A percentile compares a stretch with the other conserved stretches of the same genome.
These are phyloP conservation scores for Pyrus hybrid DNA, from an alignment of 331 rosid genomes.

Conservation along the genomic window DNA sequence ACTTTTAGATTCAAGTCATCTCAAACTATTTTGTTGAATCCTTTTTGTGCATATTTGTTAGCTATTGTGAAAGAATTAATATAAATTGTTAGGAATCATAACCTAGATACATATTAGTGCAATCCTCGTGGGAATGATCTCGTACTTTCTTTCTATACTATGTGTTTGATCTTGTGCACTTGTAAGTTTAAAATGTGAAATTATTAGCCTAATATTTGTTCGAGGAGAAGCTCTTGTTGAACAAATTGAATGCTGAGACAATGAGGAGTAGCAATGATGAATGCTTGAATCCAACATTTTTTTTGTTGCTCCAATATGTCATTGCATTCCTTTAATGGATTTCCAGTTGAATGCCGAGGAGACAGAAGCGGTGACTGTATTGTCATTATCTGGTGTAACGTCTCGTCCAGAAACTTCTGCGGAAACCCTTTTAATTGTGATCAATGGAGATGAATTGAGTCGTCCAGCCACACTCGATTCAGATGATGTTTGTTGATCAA, in stretches of 20 bases:
- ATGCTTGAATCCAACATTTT: slow-evolving; percentile 52
- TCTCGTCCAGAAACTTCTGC: slow-evolving; percentile 1
- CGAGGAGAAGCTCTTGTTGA: slow-evolving; percentile 40
- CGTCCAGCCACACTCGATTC: slow-evolving; percentile 26
- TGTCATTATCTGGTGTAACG: slow-evolving; percentile 29
- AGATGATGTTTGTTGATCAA: slow-evolving; percentile 42
- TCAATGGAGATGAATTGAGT: too few relatives aligned
- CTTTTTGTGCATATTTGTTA: too few relatives aligned
- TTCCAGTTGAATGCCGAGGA: slow-evolving; percentile 29
- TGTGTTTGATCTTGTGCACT: too few relatives aligned
- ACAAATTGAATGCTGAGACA: slow-evolving; percentile 59
- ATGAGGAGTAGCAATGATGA: slow-evolving; percentile 60
- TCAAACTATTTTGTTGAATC: too few relatives aligned
- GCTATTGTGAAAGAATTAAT: too few relatives aligned
- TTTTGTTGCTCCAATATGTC: slow-evolving; percentile 31
- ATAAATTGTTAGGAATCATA: too few relatives aligned
- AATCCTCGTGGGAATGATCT: too few relatives aligned
- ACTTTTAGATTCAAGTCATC: too few relatives aligned
- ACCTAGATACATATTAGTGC: too few relatives aligned
- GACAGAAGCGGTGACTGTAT: slow-evolving; percentile 18
- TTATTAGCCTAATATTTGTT: background rate
- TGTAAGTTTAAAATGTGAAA: too few relatives aligned
- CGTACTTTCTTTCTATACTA: too few relatives aligned
- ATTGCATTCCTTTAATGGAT: slow-evolving; percentile 28
- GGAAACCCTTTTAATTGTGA: too few relatives aligned